Percentiles rank a stretch among this genome's conserved stretches.
Evolutionary conservation across 306 rosid genomes (phyloP).

Genomic region (Lagenaria siceraria): DNA sequence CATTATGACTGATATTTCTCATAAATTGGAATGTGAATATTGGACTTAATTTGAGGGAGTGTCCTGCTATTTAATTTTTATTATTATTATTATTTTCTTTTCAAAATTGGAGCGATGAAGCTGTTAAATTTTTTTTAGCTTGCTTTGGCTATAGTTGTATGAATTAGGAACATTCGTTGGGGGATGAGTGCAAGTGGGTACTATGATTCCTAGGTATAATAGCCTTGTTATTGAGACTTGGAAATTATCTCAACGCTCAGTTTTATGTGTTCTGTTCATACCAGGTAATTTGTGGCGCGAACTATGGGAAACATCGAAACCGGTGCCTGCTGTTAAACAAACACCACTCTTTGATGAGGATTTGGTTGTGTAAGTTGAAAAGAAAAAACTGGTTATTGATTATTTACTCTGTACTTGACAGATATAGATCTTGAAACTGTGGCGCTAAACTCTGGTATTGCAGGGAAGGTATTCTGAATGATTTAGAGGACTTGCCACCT

Average conservation of each 20-base stretch:
- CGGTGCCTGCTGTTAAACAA: constrained; percentile 93
- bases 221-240: neutral
- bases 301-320: constrained; percentile 85
- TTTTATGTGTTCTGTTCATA: constrained; percentile 8
- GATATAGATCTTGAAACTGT: neutral
- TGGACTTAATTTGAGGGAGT: neutral
- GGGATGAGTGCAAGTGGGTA: neutral
- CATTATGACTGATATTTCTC: neutral
- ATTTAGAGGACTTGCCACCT: constrained; percentile 67
- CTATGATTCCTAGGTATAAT: neutral
- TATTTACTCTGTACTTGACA: neutral
- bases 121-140: neutral
- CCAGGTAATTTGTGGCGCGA: constrained; percentile 96
- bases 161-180: neutral
- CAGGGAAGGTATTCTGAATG: constrained; percentile 85
- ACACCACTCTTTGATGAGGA: constrained; percentile 95
- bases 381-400: neutral
- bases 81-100: no score
- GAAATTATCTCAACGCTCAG: neutral
- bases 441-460: constrained; percentile 13
- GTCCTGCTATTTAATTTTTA: neutral
- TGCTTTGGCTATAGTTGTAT: neutral
- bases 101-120: no score
- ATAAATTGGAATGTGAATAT: neutral
- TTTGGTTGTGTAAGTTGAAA: constrained; percentile 75